Evolutionary conservation across 345 rosid genomes (phyloP), one percentile per base, ranked within the genome.

Genomic region (Eucalyptus erythrocorys): DNA sequence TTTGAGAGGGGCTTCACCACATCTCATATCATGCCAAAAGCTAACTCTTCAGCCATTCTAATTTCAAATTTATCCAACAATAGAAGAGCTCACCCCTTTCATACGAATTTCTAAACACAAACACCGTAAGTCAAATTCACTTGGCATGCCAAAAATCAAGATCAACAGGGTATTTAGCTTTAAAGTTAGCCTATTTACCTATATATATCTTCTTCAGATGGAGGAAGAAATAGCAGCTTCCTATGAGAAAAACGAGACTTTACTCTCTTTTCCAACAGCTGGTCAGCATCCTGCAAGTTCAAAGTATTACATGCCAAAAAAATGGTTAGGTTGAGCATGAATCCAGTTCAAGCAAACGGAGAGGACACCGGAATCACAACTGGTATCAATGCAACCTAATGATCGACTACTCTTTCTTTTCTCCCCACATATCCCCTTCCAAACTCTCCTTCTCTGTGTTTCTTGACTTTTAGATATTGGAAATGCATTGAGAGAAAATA

Each of bases 211-310:
- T 95, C 96, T 90, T 88, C 92, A 8, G 97, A 93, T 61, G 96
- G 97, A 88, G 98, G 96, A 91, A 95, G 96, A 95, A 97, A 98
- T 91, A 97, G 85, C 6, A 96, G 89, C 90, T 95, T 96, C 87
- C 98, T 93, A 89, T 97, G 98, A 59, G 99, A 96, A 92, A 97
- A 96, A 87, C 99, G 98, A 76, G 99, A 97, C 90, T 98, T 95
- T 89, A 96, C 99, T 93, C 99, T 92, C 92, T 97, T 97, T 89
- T 97, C 99, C 92, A 97, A 91, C 92, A 97, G 97, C 90, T 97
- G 98, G 89, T 97, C 99, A 87, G 96, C 99, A 91, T 97, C 99
- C 99, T 97, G 95, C 89, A 89, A 50, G 21, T n/a, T 80, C 50
- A 47, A 89, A 82, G 79, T 37, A 27, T 45, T 55, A 48, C 32